Evolutionary conservation across 768 basidiomycete species (phyloP).

Genomic region (Russula abietina): DNA sequence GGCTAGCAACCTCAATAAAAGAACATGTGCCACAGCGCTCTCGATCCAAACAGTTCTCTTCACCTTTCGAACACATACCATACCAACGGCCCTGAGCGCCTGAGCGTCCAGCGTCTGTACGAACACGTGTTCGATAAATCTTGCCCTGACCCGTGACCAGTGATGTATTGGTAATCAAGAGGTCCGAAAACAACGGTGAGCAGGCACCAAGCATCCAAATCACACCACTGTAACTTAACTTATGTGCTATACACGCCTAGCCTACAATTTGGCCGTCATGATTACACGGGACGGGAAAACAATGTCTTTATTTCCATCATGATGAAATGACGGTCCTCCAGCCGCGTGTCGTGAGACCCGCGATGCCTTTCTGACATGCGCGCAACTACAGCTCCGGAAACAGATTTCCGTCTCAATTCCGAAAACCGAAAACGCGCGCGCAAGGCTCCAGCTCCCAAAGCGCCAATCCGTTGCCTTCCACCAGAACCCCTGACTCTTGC

Average conservation of each 20-base stretch:
- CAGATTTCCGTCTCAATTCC: neutral
- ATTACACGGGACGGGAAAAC: neutral
- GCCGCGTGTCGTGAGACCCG: neutral
- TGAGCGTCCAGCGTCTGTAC: neutral
- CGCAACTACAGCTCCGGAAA: neutral
- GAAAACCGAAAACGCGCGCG: neutral
- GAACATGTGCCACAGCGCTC: neutral
- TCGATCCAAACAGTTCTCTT: neutral
- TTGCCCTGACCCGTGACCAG: neutral
- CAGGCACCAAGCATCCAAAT: neutral
- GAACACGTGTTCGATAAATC: neutral
- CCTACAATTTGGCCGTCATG: neutral
- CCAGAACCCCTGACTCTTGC: neutral
- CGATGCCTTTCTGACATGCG: neutral
- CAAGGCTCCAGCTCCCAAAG: neutral
- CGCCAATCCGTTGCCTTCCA: neutral
- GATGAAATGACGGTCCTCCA: neutral
- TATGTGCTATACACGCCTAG: no score
- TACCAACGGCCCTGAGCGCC: neutral
- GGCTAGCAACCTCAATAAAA: neutral
- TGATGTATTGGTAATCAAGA: neutral
- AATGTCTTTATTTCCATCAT: neutral
- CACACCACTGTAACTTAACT: no score
- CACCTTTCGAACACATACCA: neutral
- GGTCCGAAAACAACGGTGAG: neutral